Base-by-base conservation (phyloP, 2,329 filamentous ascomycete genomes). In the Neonectria neomacrospora region DNA sequence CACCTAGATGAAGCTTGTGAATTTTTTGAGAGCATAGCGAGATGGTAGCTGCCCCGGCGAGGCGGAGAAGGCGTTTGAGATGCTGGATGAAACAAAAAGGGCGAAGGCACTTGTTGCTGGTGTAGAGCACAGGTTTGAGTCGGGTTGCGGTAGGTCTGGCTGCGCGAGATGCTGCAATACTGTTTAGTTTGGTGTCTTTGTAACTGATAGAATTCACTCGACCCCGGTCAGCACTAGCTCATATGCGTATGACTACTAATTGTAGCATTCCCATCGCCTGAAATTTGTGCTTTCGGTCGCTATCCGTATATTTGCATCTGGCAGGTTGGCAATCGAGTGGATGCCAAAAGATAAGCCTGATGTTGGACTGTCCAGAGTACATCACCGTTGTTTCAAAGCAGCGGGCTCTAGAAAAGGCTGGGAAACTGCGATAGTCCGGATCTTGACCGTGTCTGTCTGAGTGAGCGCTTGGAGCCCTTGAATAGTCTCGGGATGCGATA, bases 341-440 rank as follows among this genome's bases (percentile, higher is more conserved):
- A 48, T 14, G 16, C 16, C n/a, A 8, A 12, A 48, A 30, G 16
- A 5, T 5, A 48, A 48, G 3, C n/a, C n/a, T 10, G 10, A n/a
- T 30, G 8, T 10, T 20, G 45, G 16, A 9, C n/a, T n/a, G n/a
- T 54, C 34, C 9, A 23, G 22, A 26, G 30, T 8, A 16, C 26
- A 48, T 72, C 34, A 71, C n/a, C 54, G 16, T 50, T 47, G 58
- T 54, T 64, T 66, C 59, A 72, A 64, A 32, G 65, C 66, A 20
- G 69, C 65, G 10, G 75, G 76, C 41, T 80, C 73, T 8, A 80
- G 67, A 44, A 80, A 79, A 5, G 78, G 78, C 58, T 80, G 77
- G 9, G 75, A 61, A 18, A 73, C 69, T 10, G 70, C 67, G 7
- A 67, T 58, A 16, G 71, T 74, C 53, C 76, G 72, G 62, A 79